Base-by-base conservation (phyloP, 805 yeast species). In the Nakazawaea pomicola region DNA sequence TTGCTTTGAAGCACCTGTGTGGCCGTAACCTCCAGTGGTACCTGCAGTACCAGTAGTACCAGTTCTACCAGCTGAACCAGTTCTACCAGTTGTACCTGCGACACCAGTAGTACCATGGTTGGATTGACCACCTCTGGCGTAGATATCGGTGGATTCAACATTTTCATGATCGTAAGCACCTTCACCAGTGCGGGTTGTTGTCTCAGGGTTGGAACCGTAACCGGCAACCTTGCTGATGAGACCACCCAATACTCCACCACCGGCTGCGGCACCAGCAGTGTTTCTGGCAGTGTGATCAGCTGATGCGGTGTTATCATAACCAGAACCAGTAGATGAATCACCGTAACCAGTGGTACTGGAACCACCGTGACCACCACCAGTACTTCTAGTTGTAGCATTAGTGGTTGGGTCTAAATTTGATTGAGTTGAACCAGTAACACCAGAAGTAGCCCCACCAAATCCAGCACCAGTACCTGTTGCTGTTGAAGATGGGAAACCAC, bases 221-320 rank as follows among this genome's bases (percentile, higher is more conserved):
- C 45, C 43, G 8, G 33, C 41, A 21, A 37, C 36, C 10, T 25
- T 33, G 4, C 37, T 25, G 6, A 43, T 25, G 28, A 41, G 20
- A 17, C 45, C 45, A n/a, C 44, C 47, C 4, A 44, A 15, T 17
- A 43, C 34, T 23, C 46, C 46, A 4, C 41, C 40, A 20, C 40
- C 10, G 7, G 25, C 44, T 17, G 47, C 49, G 16, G 47, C 51
- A 29, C 24, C 45, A 6, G 43, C 48, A 6, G 36, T 41, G 15
- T 39, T 42, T 12, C 36, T 38, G 11, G 24, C 31, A 8, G 31
- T 35, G 14, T 43, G 45, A 3, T n/a, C n/a, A n/a, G n/a, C n/a
- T n/a, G n/a, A n/a, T n/a, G n/a, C n/a, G n/a, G n/a, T n/a, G n/a
- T n/a, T n/a, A n/a, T n/a, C n/a, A n/a, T n/a, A n/a, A n/a, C n/a